Percentiles rank a stretch among this genome's conserved stretches.
phyloP scores from a whole-genome alignment of 805 yeast species.

The Myxozyma sirexii region DNA sequence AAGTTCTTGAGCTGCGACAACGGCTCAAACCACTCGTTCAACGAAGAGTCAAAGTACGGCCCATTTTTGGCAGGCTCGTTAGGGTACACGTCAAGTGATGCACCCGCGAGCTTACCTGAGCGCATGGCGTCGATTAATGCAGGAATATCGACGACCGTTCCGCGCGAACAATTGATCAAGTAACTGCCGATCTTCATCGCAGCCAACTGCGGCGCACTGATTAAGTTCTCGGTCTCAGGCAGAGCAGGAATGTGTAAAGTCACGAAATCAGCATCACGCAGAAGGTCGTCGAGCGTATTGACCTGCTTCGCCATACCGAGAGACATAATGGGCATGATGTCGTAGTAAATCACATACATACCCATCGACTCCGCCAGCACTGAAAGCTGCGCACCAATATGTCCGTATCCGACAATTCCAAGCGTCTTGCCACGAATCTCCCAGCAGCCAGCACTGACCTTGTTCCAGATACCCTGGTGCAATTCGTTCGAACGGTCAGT shows the following conservation, averaged over 20 bases:
- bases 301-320: slow-evolving; percentile 97
- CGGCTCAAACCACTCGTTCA: slow-evolving; percentile 84
- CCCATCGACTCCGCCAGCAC: slow-evolving; percentile 98
- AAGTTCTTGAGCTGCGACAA: slow-evolving; percentile 80
- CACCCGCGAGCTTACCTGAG: slow-evolving; percentile 93
- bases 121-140: slow-evolving; percentile 90
- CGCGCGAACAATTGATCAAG: slow-evolving; percentile 94
- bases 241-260: slow-evolving; percentile 94
- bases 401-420: slow-evolving; percentile 97
- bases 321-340: slow-evolving; percentile 89
- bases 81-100: slow-evolving; percentile 95
- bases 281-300: slow-evolving; percentile 76
- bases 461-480: slow-evolving; percentile 98
- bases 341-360: slow-evolving; percentile 93
- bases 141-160: slow-evolving; percentile 95
- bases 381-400: slow-evolving; percentile 95
- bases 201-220: slow-evolving; percentile 86
- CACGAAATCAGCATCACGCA: slow-evolving; percentile 81
- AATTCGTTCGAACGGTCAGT: slow-evolving; percentile 96
- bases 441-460: slow-evolving; percentile 94
- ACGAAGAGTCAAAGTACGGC: slow-evolving; percentile 66
- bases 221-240: slow-evolving; percentile 85
- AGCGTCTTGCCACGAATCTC: slow-evolving; percentile 98
- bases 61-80: slow-evolving; percentile 98
- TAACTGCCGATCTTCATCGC: slow-evolving; percentile 97